phyloP scores from a whole-genome alignment of 768 basidiomycete species.

The Amanita jacksonii region DNA sequence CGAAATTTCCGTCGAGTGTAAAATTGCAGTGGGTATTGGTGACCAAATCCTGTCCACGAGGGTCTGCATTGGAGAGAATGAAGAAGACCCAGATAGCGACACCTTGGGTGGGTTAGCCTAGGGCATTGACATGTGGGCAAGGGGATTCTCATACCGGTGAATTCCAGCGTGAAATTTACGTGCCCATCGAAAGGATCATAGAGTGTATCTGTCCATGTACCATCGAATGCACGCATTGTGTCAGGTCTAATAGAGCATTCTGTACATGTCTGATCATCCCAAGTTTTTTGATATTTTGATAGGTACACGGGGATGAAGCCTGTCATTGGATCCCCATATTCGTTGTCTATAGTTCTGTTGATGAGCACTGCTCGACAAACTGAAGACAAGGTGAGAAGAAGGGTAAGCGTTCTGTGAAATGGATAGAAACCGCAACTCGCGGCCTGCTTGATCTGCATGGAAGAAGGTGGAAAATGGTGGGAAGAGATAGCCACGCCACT shows the following conservation, averaged over 20 bases:
- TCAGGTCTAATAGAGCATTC: too few species aligned
- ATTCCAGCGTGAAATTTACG: conserved; percentile 13
- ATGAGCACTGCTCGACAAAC: conserved; percentile 9
- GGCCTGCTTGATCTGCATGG: too few species aligned
- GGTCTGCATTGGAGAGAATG: neutral
- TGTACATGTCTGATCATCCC: conserved; percentile 10
- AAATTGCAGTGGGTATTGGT: neutral
- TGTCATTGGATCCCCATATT: conserved; percentile 22
- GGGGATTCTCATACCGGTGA: conserved; percentile 4
- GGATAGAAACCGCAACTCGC: too few species aligned
- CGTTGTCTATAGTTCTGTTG: conserved; percentile 27
- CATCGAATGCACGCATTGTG: neutral
- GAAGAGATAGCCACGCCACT: too few species aligned
- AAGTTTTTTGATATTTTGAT: conserved; percentile 16
- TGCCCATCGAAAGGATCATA: conserved; percentile 16
- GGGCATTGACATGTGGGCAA: too few species aligned
- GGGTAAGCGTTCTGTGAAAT: too few species aligned
- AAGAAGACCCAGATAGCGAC: too few species aligned
- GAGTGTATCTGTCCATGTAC: conserved; percentile 24
- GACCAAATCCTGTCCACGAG: too few species aligned
- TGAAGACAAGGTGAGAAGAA: too few species aligned
- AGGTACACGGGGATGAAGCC: conserved; percentile 16
- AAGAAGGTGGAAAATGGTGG: too few species aligned
- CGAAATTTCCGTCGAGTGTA: neutral
- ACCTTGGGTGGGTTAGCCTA: neutral